These are phyloP conservation scores for Blastosporella zonata DNA, from an alignment of 1,284 basidiomycete species.

Conservation along the genomic window DNA sequence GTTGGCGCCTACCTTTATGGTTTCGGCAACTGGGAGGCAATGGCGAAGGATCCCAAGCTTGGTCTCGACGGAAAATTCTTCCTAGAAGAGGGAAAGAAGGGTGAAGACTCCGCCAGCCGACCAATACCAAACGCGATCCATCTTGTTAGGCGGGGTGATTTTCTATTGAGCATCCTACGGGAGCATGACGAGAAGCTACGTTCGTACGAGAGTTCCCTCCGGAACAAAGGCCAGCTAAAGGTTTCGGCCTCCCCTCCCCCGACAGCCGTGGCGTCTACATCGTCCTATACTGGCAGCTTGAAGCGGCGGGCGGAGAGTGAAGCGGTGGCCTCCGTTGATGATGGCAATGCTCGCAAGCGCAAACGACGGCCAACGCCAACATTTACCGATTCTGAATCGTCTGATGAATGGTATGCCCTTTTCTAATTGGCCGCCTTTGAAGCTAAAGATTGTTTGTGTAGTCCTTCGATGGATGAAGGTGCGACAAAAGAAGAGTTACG, in stretches of 20 bases:
- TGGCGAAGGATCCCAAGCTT: slow-evolving; percentile 85
- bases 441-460: slow-evolving; percentile 28
- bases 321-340: slow-evolving; percentile 75
- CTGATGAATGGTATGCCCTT: slow-evolving; percentile 77
- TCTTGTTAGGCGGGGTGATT: slow-evolving; percentile 95
- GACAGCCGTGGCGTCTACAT: slow-evolving; percentile 60
- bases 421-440: not conserved
- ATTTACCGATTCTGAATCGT: slow-evolving; percentile 87
- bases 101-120: slow-evolving; percentile 72
- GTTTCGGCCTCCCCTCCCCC: slow-evolving; percentile 70
- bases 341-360: slow-evolving; percentile 64
- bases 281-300: slow-evolving; percentile 50
- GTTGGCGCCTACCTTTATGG: slow-evolving; percentile 94
- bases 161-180: slow-evolving; percentile 83
- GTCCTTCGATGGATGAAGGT: slow-evolving; percentile 94
- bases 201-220: slow-evolving; percentile 73
- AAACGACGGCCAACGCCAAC: slow-evolving; percentile 89
- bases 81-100: slow-evolving; percentile 94
- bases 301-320: slow-evolving; percentile 80
- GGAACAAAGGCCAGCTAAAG: slow-evolving; percentile 63
- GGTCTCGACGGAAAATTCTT: slow-evolving; percentile 93
- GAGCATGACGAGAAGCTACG: slow-evolving; percentile 93
- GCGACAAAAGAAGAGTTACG: slow-evolving; percentile 94
- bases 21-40: slow-evolving; percentile 96
- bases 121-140: slow-evolving; percentile 96